Percentiles rank a stretch among this genome's conserved stretches.
These are phyloP conservation scores for Botrytis fabae DNA, from an alignment of 2,329 filamentous ascomycete genomes.

Conservation along the genomic window DNA sequence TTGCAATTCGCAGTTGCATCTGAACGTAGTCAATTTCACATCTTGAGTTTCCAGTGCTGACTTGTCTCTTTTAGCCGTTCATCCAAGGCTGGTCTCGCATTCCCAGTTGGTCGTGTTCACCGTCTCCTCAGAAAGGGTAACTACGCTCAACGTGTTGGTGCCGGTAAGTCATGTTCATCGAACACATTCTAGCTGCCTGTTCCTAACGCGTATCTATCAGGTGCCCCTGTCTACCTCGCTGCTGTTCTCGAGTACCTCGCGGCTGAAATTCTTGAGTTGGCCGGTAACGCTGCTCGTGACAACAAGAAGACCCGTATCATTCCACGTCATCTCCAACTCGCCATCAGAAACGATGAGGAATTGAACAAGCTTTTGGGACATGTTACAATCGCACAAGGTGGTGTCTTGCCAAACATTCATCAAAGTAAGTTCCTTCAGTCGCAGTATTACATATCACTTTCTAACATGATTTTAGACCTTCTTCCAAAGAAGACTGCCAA, in stretches of 20 bases:
- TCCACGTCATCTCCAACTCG: constrained; percentile 95
- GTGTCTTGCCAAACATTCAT: constrained; percentile 96
- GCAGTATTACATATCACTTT: not conserved
- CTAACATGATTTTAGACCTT: constrained; percentile 66
- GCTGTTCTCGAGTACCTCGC: constrained; percentile 98
- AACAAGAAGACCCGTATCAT: constrained; percentile 99
- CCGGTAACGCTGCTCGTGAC: constrained; percentile 97
- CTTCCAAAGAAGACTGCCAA: constrained; percentile 99
- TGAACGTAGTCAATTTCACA: constrained; percentile 1
- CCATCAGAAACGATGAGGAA: constrained; percentile 99
- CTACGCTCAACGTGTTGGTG: constrained; percentile 99
- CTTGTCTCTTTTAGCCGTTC: constrained; percentile 69
- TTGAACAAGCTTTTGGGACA: constrained; percentile 98
- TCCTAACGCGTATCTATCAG: constrained; percentile 43
- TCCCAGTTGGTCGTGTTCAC: constrained; percentile 98
- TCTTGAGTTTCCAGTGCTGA: constrained; percentile 44
- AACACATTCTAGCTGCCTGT: constrained; percentile 20
- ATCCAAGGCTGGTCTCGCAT: constrained; percentile 98
- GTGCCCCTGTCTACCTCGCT: constrained; percentile 93
- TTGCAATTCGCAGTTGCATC: constrained; percentile 38
- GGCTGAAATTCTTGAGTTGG: constrained; percentile 97
- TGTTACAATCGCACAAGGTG: constrained; percentile 95
- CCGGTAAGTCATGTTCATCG: constrained; percentile 55
- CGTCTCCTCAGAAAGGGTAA: constrained; percentile 98
- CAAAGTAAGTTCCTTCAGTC: constrained; percentile 68